A percentile compares a stretch with the other conserved stretches of the same genome.
phyloP scores from a whole-genome alignment of 2,329 filamentous ascomycete genomes.

The Penicillium sp. region DNA sequence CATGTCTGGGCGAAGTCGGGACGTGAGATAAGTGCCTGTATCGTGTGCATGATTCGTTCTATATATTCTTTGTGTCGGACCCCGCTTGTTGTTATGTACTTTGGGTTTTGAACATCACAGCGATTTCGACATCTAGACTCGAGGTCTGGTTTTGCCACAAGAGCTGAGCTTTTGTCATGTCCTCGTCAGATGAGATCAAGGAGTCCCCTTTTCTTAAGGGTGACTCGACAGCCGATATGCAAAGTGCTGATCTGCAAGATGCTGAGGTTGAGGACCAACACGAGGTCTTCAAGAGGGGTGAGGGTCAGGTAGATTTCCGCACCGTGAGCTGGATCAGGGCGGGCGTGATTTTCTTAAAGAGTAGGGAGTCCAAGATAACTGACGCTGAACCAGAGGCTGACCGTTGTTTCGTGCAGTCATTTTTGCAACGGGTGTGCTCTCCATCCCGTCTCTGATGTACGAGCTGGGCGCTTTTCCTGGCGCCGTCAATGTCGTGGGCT shows the following conservation, averaged over 20 bases:
- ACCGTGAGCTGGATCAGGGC: constrained; percentile 55
- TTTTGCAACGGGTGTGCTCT: constrained; percentile 47
- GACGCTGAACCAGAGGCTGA: not conserved
- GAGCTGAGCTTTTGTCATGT: constrained; percentile 3
- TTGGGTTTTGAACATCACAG: not conserved
- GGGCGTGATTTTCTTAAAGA: constrained; percentile 54
- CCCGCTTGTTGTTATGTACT: not conserved
- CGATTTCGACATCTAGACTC: too few species aligned
- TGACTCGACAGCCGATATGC: not conserved
- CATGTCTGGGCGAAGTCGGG: not conserved
- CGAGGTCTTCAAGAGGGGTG: constrained; percentile 52
- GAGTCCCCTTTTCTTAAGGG: constrained; percentile 4
- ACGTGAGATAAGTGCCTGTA: constrained; percentile 7
- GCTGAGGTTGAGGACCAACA: constrained; percentile 20
- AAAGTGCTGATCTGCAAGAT: constrained; percentile 5
- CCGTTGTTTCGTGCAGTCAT: constrained; percentile 18
- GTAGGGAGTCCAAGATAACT: constrained; percentile 13
- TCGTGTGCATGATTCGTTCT: not conserved
- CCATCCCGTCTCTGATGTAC: constrained; percentile 51
- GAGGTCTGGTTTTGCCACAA: not conserved
- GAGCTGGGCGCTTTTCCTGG: constrained; percentile 49
- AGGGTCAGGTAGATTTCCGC: constrained; percentile 52
- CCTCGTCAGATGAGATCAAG: constrained; percentile 14
- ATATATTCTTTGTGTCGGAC: not conserved
- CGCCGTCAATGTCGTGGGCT: constrained; percentile 48